These are phyloP conservation scores for Cryptomeria japonica DNA, from an alignment of 75 land plant genomes.

Conservation along the genomic window DNA sequence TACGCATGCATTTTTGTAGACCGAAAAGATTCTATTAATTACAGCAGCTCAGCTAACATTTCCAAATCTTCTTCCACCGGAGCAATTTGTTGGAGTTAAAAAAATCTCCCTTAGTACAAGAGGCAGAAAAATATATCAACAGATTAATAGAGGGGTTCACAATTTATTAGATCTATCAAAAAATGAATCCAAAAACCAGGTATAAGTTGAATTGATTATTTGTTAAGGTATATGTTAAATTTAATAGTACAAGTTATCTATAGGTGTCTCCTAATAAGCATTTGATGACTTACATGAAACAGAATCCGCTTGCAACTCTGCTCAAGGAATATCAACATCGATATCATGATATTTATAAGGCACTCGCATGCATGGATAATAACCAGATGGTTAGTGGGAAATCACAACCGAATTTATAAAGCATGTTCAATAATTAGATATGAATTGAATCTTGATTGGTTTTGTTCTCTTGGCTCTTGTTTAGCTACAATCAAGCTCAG, in stretches of 20 bases:
- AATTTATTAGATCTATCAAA: neutral
- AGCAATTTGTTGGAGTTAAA: neutral
- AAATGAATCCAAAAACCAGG: neutral
- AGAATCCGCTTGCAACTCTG: neutral
- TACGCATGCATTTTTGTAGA: no score
- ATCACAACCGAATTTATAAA: neutral
- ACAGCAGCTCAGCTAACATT: neutral
- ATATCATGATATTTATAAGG: neutral
- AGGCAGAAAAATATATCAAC: neutral
- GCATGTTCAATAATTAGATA: neutral
- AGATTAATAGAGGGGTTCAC: neutral
- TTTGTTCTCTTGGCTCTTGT: no score
- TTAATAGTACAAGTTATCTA: neutral
- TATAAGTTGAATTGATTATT: neutral
- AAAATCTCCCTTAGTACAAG: neutral
- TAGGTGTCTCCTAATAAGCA: neutral
- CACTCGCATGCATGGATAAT: neutral
- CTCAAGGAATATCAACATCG: neutral
- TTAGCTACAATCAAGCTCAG: no score
- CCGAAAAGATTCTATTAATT: neutral
- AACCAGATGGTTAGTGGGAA: neutral
- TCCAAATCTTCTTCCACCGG: neutral
- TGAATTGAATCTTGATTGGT: no score
- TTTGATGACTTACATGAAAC: neutral
- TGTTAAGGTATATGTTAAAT: neutral